Percentiles rank a stretch among this genome's conserved stretches.
Conservation (phyloP, 164 flowering plant genomes). For the Platanus orientalis region DNA sequence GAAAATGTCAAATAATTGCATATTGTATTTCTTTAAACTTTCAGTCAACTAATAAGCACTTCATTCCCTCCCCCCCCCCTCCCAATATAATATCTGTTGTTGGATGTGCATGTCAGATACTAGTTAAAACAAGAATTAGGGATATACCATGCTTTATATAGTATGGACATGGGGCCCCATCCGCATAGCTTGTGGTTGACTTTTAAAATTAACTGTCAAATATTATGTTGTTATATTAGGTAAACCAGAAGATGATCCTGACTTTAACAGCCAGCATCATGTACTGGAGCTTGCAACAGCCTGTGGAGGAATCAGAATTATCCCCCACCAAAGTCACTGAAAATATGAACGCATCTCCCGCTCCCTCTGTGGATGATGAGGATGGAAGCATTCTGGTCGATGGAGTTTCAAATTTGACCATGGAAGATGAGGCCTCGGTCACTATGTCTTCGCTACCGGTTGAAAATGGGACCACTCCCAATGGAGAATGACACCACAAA, state of each 20-base stretch:
- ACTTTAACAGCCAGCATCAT: constrained; percentile 81
- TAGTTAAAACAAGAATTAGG: too few species aligned
- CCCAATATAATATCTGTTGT: too few species aligned
- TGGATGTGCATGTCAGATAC: too few species aligned
- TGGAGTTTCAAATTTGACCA: constrained; percentile 46
- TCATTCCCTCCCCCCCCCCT: too few species aligned
- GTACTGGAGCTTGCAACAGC: constrained; percentile 88
- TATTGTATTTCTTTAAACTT: constrained; percentile 1
- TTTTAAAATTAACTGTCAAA: not conserved
- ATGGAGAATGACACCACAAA: constrained; percentile 7
- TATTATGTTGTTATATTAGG: constrained; percentile 38
- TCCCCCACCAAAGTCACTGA: constrained; percentile 32
- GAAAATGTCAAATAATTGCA: not conserved
- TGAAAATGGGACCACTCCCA: constrained; percentile 24
- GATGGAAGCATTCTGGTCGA: constrained; percentile 37
- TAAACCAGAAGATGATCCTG: constrained; percentile 90
- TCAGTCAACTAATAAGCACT: not conserved
- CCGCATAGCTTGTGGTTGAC: too few species aligned
- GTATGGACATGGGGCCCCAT: too few species aligned
- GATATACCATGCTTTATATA: too few species aligned
- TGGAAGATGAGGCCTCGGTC: constrained; percentile 52
- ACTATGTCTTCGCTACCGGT: constrained; percentile 30
- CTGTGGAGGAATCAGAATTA: constrained; percentile 33
- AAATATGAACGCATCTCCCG: constrained; percentile 28
- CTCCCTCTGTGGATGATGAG: constrained; percentile 28